Evolutionary conservation across 2,329 filamentous ascomycete species (phyloP).

Genomic region (Pochonia chlamydosporia): DNA sequence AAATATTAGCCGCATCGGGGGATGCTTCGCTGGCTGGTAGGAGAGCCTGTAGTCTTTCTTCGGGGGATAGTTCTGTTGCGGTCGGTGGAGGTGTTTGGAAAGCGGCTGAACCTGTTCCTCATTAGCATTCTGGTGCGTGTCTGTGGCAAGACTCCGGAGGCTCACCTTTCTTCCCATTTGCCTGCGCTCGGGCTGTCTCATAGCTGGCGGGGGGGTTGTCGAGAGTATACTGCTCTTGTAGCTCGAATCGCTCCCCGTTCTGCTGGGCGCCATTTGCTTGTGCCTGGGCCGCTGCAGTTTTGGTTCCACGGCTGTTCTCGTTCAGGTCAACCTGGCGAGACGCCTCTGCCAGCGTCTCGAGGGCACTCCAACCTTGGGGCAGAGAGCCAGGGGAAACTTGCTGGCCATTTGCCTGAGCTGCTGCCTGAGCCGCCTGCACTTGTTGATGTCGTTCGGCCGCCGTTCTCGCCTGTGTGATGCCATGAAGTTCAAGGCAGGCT

Average conservation of each 20-base stretch:
- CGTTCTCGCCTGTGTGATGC: slow-evolving; percentile 50
- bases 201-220: slow-evolving; percentile 50
- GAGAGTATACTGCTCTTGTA: slow-evolving; percentile 54
- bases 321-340: slow-evolving; percentile 71
- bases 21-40: slow-evolving; percentile 29
- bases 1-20: slow-evolving; percentile 43
- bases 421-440: slow-evolving; percentile 6
- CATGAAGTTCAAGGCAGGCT: slow-evolving; percentile 66
- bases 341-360: slow-evolving; percentile 84
- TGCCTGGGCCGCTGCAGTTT: slow-evolving; percentile 24
- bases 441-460: slow-evolving; percentile 23
- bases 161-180: slow-evolving; percentile 19
- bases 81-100: slow-evolving; percentile 20
- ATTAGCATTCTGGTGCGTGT: slow-evolving; percentile 6
- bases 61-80: slow-evolving; percentile 32
- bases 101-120: slow-evolving; percentile 8
- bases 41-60: slow-evolving; percentile 46
- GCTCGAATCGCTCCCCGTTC: slow-evolving; percentile 38
- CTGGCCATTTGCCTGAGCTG: slow-evolving; percentile 22
- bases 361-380: slow-evolving; percentile 65
- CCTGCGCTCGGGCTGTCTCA: slow-evolving; percentile 26
- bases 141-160: neutral
- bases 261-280: slow-evolving; percentile 15
- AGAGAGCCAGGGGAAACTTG: slow-evolving; percentile 23
- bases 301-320: slow-evolving; percentile 52